Base-by-base conservation (phyloP, 331 rosid species). In the Dryas integrifolia region DNA sequence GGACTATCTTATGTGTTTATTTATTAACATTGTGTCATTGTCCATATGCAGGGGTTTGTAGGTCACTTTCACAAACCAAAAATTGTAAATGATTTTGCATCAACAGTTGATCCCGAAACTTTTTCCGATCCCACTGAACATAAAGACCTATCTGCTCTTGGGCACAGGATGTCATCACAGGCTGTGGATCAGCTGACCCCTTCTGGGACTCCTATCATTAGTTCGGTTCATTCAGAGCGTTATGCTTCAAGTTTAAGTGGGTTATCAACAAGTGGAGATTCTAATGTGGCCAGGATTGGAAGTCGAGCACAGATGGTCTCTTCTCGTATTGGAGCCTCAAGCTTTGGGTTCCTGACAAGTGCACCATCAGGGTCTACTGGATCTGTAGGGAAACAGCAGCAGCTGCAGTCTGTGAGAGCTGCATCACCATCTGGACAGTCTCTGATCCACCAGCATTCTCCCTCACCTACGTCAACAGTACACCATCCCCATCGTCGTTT, bases 391-490 rank as follows among this genome's bases (percentile, higher is more conserved):
- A 72, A 72, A 59, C 89, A 77, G 11, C 86, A 74, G 60, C 88
- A 77, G 53, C 74, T 85, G 77, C 82, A 70, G 65, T 81, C 92
- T 15, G 70, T 58, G 53, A 82, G 85, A 70, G 81, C 73, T 0
- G 86, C 86, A 70, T 85, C 87, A 59, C 82, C 92, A 80, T 78
- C 88, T 41, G 85, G 69, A 67, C 89, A 82, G 77, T 85, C 88
- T 48, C 82, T 87, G 72, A 53, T 81, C 81, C 82, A 59, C 73
- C 94, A 81, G 71, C 83, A 76, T 80, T 67, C 93, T 65, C 78
- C 86, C 53, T 79, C 85, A 30, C 81, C 82, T 72, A 68, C 85
- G 44, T 65, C 77, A 81, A 72, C 81, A 40, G 62, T 51, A 65
- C 78, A 51, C 52, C 83, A 69, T 68, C 70, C 84, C 41, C 78